These are phyloP conservation scores for Entophlyctis luteolus DNA, from an alignment of 192 early-diverging fungal species.

Conservation along the genomic window DNA sequence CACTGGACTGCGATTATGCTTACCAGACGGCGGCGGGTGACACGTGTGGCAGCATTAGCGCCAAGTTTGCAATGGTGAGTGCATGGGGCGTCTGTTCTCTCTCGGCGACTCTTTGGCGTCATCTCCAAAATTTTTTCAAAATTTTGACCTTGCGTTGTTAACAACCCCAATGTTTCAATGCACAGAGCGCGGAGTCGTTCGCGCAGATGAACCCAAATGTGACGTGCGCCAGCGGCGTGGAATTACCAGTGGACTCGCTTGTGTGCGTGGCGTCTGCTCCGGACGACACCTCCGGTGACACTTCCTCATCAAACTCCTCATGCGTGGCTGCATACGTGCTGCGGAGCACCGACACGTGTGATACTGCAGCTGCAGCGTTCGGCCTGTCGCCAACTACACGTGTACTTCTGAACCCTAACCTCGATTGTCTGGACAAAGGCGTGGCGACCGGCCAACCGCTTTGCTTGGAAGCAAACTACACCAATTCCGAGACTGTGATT, in stretches of 20 bases:
- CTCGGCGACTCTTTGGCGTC: too few relatives aligned
- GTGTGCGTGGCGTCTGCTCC: too few relatives aligned
- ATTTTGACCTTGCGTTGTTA: too few relatives aligned
- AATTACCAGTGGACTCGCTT: too few relatives aligned
- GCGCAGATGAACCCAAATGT: too few relatives aligned
- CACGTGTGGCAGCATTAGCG: conserved; percentile 1
- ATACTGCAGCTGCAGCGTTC: not conserved
- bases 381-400: not conserved
- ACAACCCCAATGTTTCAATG: too few relatives aligned
- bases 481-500: not conserved
- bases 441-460: not conserved
- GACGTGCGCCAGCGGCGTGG: too few relatives aligned
- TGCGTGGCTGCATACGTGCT: not conserved
- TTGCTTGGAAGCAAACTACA: not conserved
- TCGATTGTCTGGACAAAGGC: not conserved
- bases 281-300: too few relatives aligned
- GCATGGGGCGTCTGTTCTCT: too few relatives aligned
- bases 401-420: not conserved
- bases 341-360: not conserved
- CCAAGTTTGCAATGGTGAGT: conserved; percentile 3
- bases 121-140: too few relatives aligned
- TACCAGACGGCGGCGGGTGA: not conserved
- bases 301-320: too few relatives aligned
- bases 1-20: not conserved
- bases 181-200: too few relatives aligned